These are phyloP conservation scores for Pythium inflatum DNA, from an alignment of 352 stramenopile genomes.

Conservation along the genomic window DNA sequence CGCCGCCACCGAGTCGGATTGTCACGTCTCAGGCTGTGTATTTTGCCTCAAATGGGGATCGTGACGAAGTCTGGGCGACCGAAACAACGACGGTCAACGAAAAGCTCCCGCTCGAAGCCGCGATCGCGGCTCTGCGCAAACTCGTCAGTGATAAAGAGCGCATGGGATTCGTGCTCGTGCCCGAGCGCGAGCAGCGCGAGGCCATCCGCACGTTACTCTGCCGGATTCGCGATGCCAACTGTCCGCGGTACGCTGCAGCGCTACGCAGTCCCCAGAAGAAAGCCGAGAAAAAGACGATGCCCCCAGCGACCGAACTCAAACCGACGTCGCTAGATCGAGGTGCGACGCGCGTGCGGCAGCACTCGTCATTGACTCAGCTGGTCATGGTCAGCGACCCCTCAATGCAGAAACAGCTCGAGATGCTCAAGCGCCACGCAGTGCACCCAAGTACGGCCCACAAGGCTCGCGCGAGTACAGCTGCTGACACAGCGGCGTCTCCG, in stretches of 20 bases:
- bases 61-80: conserved; percentile 22
- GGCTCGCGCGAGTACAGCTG: not conserved
- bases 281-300: not conserved
- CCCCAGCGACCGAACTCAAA: not conserved
- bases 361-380: conserved; percentile 13
- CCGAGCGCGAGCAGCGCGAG: conserved; percentile 9
- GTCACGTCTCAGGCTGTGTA: conserved; percentile 12
- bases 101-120: not conserved
- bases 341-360: conserved; percentile 25
- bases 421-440: no score
- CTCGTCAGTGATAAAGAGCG: conserved; percentile 1
- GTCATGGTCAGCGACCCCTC: conserved; percentile 21
- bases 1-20: not conserved
- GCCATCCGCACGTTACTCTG: not conserved
- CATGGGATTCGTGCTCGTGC: conserved; percentile 18
- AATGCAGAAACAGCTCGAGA: not conserved
- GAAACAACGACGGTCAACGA: conserved; percentile 4
- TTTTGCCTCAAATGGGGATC: conserved; percentile 20
- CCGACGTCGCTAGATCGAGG: conserved; percentile 26
- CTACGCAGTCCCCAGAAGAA: conserved; percentile 10
- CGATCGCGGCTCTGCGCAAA: not conserved
- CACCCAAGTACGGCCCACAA: not conserved
- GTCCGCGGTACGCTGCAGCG: conserved; percentile 9
- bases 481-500: not conserved
- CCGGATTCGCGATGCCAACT: conserved; percentile 9